These are phyloP conservation scores for Jaminaea rosea DNA, from an alignment of 1,284 basidiomycete genomes.

Conservation along the genomic window DNA sequence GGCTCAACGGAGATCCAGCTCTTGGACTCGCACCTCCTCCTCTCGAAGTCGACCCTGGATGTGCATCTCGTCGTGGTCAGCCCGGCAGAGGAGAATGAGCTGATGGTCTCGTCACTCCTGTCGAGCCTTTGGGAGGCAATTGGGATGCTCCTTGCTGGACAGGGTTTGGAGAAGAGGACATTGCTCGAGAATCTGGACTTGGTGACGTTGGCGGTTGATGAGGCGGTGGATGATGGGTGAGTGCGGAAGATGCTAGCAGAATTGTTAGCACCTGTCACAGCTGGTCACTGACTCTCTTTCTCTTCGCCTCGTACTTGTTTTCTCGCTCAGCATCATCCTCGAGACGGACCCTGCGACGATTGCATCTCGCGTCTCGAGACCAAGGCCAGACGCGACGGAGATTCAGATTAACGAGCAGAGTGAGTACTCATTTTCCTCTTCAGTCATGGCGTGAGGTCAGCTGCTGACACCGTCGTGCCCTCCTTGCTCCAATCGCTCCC, in stretches of 20 bases:
- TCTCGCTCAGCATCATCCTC: slow-evolving; percentile 69
- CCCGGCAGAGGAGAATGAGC: slow-evolving; percentile 79
- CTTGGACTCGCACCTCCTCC: slow-evolving; percentile 78
- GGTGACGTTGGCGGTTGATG: slow-evolving; percentile 84
- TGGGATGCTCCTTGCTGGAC: slow-evolving; percentile 62
- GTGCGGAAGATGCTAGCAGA: slow-evolving; percentile 39
- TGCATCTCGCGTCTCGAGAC: slow-evolving; percentile 83
- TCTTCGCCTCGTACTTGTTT: not conserved
- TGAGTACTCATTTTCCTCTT: slow-evolving; percentile 16
- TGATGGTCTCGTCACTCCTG: slow-evolving; percentile 83
- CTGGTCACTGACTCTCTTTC: not conserved
- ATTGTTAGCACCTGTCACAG: not conserved
- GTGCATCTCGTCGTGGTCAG: slow-evolving; percentile 91
- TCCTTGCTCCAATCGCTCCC: not conserved
- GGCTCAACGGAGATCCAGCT: slow-evolving; percentile 48
- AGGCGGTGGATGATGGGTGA: slow-evolving; percentile 95
- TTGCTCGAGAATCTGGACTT: slow-evolving; percentile 91
- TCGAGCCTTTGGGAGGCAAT: slow-evolving; percentile 78
- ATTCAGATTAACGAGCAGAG: slow-evolving; percentile 96
- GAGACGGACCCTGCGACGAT: slow-evolving; percentile 94
- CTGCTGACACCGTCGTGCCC: not conserved
- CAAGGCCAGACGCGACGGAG: slow-evolving; percentile 83
- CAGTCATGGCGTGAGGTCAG: not conserved
- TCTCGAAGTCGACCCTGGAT: slow-evolving; percentile 89
- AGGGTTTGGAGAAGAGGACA: slow-evolving; percentile 88